A percentile compares a stretch with the other conserved stretches of the same genome.
Evolutionary conservation across 768 basidiomycete genomes (phyloP).

Genomic region (Filobasidium floriforme): DNA sequence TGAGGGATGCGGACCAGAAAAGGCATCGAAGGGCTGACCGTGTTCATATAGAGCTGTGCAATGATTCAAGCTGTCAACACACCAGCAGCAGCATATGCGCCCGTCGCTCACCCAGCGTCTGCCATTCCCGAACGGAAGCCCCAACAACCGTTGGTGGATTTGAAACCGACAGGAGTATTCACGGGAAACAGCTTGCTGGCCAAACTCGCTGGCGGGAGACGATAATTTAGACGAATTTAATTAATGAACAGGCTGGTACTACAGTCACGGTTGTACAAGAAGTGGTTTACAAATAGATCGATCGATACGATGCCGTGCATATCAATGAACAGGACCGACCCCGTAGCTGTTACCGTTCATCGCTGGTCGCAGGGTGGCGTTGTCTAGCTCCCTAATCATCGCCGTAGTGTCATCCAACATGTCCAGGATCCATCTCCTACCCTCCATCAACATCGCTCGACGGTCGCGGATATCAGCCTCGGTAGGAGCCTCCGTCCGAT

Average conservation of each 20-base stretch:
- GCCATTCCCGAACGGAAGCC: neutral
- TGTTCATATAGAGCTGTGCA: conserved; percentile 8
- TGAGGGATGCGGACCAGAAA: neutral
- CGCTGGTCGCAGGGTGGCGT: conserved; percentile 4
- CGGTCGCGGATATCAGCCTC: conserved; percentile 17
- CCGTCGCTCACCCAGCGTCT: neutral
- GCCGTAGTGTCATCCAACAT: conserved; percentile 23
- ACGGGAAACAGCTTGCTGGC: conserved; percentile 4
- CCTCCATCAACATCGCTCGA: conserved; percentile 20
- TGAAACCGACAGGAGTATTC: conserved; percentile 5
- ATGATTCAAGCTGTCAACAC: neutral
- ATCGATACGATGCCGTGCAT: too few relatives aligned
- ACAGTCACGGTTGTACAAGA: too few relatives aligned
- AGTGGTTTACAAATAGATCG: too few relatives aligned
- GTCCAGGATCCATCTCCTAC: conserved; percentile 19
- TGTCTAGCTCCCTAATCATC: conserved; percentile 22
- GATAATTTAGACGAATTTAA: neutral
- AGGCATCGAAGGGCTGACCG: neutral
- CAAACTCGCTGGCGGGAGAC: neutral
- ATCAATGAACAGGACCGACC: neutral
- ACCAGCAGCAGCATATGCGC: neutral
- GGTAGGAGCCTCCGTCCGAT: neutral
- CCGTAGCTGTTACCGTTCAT: neutral
- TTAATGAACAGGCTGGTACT: neutral
- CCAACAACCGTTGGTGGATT: neutral